Percentiles rank a stretch among this genome's conserved stretches.
These are phyloP conservation scores for Ogataea trehaloabstinens DNA, from an alignment of 805 yeast species.

Conservation along the genomic window DNA sequence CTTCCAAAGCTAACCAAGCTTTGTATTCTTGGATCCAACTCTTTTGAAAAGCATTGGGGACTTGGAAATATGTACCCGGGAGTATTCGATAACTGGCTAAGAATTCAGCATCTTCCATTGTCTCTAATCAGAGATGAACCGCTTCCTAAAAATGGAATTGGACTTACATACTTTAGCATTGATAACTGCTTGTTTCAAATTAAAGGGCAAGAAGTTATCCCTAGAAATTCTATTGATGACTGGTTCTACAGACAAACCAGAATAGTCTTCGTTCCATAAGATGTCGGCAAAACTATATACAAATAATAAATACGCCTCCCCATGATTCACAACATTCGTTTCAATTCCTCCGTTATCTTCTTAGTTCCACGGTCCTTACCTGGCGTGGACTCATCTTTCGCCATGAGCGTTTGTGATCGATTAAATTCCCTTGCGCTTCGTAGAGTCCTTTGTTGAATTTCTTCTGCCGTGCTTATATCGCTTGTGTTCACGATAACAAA, in stretches of 20 bases:
- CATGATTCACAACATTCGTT: slow-evolving; percentile 7
- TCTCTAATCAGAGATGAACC: slow-evolving; percentile 29
- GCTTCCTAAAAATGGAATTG: slow-evolving; percentile 5
- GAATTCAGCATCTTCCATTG: slow-evolving; percentile 52
- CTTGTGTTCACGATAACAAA: slow-evolving; percentile 24
- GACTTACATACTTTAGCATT: slow-evolving; percentile 43
- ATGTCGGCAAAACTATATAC: slow-evolving; percentile 3
- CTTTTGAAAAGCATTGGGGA: slow-evolving; percentile 57
- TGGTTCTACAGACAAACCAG: slow-evolving; percentile 41
- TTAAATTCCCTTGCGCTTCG: neutral
- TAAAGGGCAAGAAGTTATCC: slow-evolving; percentile 28
- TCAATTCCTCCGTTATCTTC: slow-evolving; percentile 10
- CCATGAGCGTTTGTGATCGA: slow-evolving; percentile 2
- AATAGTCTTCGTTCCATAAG: slow-evolving; percentile 9
- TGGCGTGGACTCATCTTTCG: neutral
- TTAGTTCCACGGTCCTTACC: neutral
- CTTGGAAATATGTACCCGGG: slow-evolving; percentile 53
- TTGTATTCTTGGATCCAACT: slow-evolving; percentile 47
- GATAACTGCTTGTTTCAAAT: slow-evolving; percentile 49
- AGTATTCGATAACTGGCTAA: slow-evolving; percentile 54
- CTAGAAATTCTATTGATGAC: slow-evolving; percentile 44
- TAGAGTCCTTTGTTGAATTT: neutral
- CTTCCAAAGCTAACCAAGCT: slow-evolving; percentile 34
- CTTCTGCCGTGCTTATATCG: slow-evolving; percentile 14
- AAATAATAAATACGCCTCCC: slow-evolving; percentile 3